Base-by-base conservation (phyloP, 2,329 filamentous ascomycete species). In the Fusarium dimerum region DNA sequence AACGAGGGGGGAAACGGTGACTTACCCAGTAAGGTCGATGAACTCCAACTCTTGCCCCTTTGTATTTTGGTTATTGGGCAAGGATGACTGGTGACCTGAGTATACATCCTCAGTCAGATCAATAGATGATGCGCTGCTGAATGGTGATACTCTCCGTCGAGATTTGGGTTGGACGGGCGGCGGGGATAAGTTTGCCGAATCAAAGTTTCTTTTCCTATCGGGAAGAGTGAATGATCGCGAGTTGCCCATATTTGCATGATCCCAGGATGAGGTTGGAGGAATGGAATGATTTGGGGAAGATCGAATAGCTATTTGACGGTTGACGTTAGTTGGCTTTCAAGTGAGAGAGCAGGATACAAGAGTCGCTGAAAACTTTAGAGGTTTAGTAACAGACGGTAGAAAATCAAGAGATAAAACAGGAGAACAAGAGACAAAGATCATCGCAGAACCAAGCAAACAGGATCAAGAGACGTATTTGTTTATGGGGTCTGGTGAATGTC, bases 1-100 rank as follows among this genome's bases (percentile, higher is more conserved):
- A n/a, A 15, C 32, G 8, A 6, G 40, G 16, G 16, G 10, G 42
- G 4, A 20, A 17, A 11, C 6, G 17, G 13, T 18, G 51, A 54
- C 66, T 52, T 69, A 73, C 69, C 73, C 73, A 56, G 74, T 77
- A 61, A 78, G 70, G 60, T 78, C 74, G 49, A 77, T 74, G 36
- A 75, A 59, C 20, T 60, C 58, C 29, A 61, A 32, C 16, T 43
- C 18, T 29, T 48, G 17, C 70, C 66, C 41, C 64, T 34, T 17
- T 48, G 38, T n/a, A 47, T 54, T 48, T 39, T 53, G 29, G 46
- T 45, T 46, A 40, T 29, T 9, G 34, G 42, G 13, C 32, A 36
- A 36, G 13, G 13, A 6, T 10, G 32, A 15, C 32, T 11, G 10
- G 32, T 36, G 9, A 11, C 10, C 4, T 9, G 32, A 11, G 32